These are phyloP conservation scores for Lactarius indigo DNA, from an alignment of 768 basidiomycete species.

Conservation along the genomic window DNA sequence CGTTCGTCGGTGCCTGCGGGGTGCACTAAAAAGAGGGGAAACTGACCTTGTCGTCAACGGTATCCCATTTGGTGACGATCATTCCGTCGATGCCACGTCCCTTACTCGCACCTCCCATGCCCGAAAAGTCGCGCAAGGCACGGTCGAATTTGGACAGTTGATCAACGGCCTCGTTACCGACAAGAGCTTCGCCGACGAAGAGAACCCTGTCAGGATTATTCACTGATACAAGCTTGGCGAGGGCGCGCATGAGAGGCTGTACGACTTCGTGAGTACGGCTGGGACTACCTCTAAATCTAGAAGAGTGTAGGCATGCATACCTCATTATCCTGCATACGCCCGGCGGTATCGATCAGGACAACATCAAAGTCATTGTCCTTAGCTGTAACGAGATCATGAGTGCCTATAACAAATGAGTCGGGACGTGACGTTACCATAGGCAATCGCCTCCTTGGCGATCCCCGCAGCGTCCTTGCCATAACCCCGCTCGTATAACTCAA, in stretches of 20 bases:
- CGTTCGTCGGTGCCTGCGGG: background rate
- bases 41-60: constrained; percentile 91
- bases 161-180: constrained; percentile 98
- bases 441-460: constrained; percentile 93
- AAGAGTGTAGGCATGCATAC: constrained; percentile 37
- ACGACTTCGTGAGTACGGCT: constrained; percentile 1
- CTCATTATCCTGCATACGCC: constrained; percentile 99
- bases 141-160: constrained; percentile 97
- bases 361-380: constrained; percentile 92
- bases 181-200: constrained; percentile 97
- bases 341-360: constrained; percentile 96
- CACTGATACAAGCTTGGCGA: constrained; percentile 95
- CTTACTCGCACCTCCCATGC: constrained; percentile 55
- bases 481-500: constrained; percentile 93
- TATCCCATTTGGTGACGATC: constrained; percentile 99
- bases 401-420: background rate
- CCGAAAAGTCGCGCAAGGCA: constrained; percentile 87
- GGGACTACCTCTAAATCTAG: constrained; percentile 12
- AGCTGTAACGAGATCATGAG: constrained; percentile 42
- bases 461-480: constrained; percentile 99
- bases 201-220: constrained; percentile 97
- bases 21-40: background rate
- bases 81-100: constrained; percentile 97
- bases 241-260: constrained; percentile 92
- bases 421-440: constrained; percentile 58